These are phyloP conservation scores for Breviolum minutum DNA, from an alignment of 73 alveolate genomes.

Conservation along the genomic window DNA sequence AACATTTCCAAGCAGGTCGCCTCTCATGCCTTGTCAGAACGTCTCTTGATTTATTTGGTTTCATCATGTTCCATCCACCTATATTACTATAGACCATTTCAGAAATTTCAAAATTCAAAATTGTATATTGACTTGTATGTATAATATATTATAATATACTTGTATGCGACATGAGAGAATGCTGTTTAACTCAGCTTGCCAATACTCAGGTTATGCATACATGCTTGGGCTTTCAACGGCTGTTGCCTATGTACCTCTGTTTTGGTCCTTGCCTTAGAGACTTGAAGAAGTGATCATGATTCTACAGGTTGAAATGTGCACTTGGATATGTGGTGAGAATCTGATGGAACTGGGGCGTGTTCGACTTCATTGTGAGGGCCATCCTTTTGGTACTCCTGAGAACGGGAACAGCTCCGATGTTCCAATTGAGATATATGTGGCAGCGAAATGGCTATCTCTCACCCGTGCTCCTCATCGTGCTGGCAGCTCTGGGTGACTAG, in stretches of 20 bases:
- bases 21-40: constrained; percentile 29
- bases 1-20: constrained; percentile 88
- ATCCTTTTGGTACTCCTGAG: constrained; percentile 5
- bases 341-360: not conserved
- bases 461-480: constrained; percentile 4
- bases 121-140: too few relatives aligned
- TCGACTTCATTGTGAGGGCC: not conserved
- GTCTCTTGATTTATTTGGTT: not conserved
- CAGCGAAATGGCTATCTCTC: constrained; percentile 38
- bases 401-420: constrained; percentile 27
- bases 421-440: constrained; percentile 61
- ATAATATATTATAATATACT: too few relatives aligned
- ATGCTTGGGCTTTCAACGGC: constrained; percentile 90
- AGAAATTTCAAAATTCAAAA: too few relatives aligned
- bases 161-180: not conserved
- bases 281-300: too few relatives aligned
- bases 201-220: constrained; percentile 48
- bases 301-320: not conserved
- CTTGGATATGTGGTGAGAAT: not conserved
- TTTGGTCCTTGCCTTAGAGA: constrained; percentile 8
- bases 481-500: constrained; percentile 55
- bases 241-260: constrained; percentile 77
- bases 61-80: too few relatives aligned
- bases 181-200: not conserved
- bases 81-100: too few relatives aligned